Conservation (phyloP, 164 flowering plant species). For the Santalum album region DNA sequence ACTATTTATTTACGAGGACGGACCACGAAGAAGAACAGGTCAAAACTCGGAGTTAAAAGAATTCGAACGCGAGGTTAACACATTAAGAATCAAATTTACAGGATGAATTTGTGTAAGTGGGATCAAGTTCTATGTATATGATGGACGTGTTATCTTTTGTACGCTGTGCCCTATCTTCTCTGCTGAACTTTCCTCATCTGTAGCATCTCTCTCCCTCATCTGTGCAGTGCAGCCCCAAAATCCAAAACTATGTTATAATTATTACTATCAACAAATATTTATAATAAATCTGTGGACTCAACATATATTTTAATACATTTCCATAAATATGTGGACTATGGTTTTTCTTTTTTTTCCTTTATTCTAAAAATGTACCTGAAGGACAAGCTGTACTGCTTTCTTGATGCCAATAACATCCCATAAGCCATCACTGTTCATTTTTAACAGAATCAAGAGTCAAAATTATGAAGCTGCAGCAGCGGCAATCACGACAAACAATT, state of each 20-base stretch:
- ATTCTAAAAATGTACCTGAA: conserved; percentile 53
- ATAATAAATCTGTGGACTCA: neutral
- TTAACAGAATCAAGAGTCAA: conserved; percentile 5
- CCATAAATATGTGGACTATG: too few relatives aligned
- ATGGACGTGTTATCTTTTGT: too few relatives aligned
- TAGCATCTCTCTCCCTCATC: conserved; percentile 39
- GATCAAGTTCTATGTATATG: too few relatives aligned
- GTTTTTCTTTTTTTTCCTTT: too few relatives aligned
- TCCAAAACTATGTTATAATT: neutral
- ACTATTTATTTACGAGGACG: too few relatives aligned
- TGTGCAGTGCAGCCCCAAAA: conserved; percentile 21
- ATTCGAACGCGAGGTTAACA: too few relatives aligned
- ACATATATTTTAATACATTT: too few relatives aligned
- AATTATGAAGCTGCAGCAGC: neutral
- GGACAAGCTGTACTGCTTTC: conserved; percentile 70
- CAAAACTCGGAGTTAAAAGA: too few relatives aligned
- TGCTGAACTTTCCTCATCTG: conserved; percentile 37
- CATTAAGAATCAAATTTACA: too few relatives aligned
- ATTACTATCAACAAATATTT: neutral
- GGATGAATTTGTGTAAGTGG: too few relatives aligned
- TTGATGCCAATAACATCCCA: conserved; percentile 85
- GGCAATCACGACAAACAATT: too few relatives aligned
- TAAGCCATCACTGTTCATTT: conserved; percentile 83
- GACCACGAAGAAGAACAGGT: too few relatives aligned
- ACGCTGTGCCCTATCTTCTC: conserved; percentile 61